Evolutionary conservation across 306 rosid species (phyloP).

Genomic region (Erythrophleum fordii): DNA sequence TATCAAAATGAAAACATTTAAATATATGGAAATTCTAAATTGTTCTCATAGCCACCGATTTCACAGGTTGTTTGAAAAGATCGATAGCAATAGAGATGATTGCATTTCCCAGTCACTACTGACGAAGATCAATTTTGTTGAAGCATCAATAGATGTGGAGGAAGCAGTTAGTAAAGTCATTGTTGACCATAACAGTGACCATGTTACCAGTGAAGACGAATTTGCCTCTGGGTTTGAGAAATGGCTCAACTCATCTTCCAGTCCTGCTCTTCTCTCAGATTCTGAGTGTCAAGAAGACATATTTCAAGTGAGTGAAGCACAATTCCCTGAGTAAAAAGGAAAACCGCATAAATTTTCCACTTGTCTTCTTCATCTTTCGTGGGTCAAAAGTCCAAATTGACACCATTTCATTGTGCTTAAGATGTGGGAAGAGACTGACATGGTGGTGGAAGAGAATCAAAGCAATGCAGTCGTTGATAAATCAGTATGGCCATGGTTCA

Average conservation of each 20-base stretch:
- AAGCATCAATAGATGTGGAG: slow-evolving; percentile 41
- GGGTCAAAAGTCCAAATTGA: not conserved
- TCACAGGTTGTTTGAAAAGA: slow-evolving; percentile 40
- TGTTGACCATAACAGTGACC: slow-evolving; percentile 41
- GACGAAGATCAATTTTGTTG: slow-evolving; percentile 34
- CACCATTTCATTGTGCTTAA: slow-evolving; percentile 17
- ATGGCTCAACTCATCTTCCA: slow-evolving; percentile 32
- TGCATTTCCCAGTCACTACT: slow-evolving; percentile 43
- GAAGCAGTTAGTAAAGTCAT: slow-evolving; percentile 41
- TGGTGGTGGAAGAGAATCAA: slow-evolving; percentile 40
- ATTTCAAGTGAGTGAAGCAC: slow-evolving; percentile 24
- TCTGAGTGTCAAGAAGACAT: slow-evolving; percentile 33
- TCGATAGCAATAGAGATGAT: slow-evolving; percentile 41
- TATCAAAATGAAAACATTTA: not conserved
- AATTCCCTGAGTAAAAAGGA: too few relatives aligned
- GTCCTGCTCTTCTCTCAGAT: slow-evolving; percentile 3
- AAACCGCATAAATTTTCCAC: not conserved
- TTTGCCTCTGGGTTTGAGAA: slow-evolving; percentile 41
- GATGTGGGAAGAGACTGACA: slow-evolving; percentile 42
- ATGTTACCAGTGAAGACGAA: slow-evolving; percentile 38
- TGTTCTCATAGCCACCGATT: slow-evolving; percentile 6
- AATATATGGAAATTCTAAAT: not conserved
- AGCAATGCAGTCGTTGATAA: slow-evolving; percentile 38
- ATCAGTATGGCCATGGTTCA: slow-evolving; percentile 41
- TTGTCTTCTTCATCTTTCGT: not conserved